Base-by-base conservation (phyloP, 2,329 filamentous ascomycete genomes). In the Neofusicoccum laricinum region DNA sequence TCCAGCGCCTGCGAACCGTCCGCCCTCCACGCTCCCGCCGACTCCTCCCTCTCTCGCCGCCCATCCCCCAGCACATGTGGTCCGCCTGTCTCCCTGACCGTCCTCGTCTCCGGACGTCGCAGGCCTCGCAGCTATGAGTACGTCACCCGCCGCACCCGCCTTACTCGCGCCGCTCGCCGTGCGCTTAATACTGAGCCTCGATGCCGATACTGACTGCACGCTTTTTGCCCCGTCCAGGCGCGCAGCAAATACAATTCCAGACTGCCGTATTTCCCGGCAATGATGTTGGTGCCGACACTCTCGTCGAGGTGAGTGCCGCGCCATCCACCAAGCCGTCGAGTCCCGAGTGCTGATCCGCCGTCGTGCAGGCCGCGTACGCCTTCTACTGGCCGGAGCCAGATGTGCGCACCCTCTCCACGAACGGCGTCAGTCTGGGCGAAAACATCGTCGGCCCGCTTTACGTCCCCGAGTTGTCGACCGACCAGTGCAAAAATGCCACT, bases 401-500 rank as follows among this genome's bases (percentile, higher is more conserved):
- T 70, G 84, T 97, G 59, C 91, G 88, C 49, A 96, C 92, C 0
- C 81, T 97, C 14, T 91, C 91, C 2, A 86, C 85, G 36, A 90
- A 87, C 66, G 88, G 86, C 73, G 82, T 86, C 61, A 82, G 85
- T 36, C 76, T 82, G 43, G 86, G 88, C 68, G 85, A 85, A 63
- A 80, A 86, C 62, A 86, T 95, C 40, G 85, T 87, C 68, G 94
- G 94, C 66, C 85, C 97, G 15, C 84, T 98, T 64, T 98, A 95
- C 75, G 90, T 96, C 2, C 95, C 94, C 4, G 86, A 88, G 66
- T 82, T 97, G 45, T 74, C 72, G 11, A 74, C 82, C 64, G 84
- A 89, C 67, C 77, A 82, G 0, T 97, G 93, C 78, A 82, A 82
- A 72, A 80, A 86, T 15, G 77, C 85, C 51, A 86, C 89, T 46